Evolutionary conservation across 2,329 filamentous ascomycete species (phyloP).

Genomic region (Zasmidium angulare): DNA sequence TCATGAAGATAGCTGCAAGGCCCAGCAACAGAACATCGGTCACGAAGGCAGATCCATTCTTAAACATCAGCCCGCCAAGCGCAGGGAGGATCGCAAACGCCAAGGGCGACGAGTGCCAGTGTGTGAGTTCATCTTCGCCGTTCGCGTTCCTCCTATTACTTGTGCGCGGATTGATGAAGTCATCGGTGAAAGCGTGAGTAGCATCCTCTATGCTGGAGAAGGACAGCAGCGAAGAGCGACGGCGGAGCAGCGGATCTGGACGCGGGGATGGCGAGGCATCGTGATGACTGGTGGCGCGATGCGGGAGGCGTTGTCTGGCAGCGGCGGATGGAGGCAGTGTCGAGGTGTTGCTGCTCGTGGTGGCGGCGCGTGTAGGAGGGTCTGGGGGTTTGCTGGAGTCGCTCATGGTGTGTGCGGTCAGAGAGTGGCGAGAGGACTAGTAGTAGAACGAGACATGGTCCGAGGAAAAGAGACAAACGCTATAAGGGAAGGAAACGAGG

Average conservation of each 20-base stretch:
- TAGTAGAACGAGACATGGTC: not conserved
- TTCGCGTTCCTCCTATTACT: conserved; percentile 34
- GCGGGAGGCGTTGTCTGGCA: conserved; percentile 21
- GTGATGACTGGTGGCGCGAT: conserved; percentile 17
- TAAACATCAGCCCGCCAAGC: conserved; percentile 78
- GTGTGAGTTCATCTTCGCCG: conserved; percentile 56
- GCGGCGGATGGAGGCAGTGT: conserved; percentile 15
- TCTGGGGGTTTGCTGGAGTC: conserved; percentile 1
- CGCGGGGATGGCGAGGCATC: conserved; percentile 23
- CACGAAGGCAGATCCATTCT: conserved; percentile 77
- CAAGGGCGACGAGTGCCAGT: conserved; percentile 78
- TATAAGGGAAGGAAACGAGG: not conserved
- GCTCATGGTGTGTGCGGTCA: not conserved
- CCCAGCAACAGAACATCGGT: conserved; percentile 82
- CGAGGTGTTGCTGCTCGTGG: conserved; percentile 4
- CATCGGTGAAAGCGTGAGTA: conserved; percentile 66
- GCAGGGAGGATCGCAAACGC: conserved; percentile 83
- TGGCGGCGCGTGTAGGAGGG: conserved; percentile 8
- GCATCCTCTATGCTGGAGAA: conserved; percentile 70
- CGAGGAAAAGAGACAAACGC: not conserved
- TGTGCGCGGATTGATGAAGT: conserved; percentile 58
- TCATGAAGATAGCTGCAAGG: conserved; percentile 80
- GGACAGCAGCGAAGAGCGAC: conserved; percentile 76
- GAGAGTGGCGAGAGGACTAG: not conserved
- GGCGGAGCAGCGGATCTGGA: conserved; percentile 42